Percentiles rank a stretch among this genome's conserved stretches.
phyloP scores from a whole-genome alignment of 768 basidiomycete genomes.

The Dictyophora rubrovolvata region DNA sequence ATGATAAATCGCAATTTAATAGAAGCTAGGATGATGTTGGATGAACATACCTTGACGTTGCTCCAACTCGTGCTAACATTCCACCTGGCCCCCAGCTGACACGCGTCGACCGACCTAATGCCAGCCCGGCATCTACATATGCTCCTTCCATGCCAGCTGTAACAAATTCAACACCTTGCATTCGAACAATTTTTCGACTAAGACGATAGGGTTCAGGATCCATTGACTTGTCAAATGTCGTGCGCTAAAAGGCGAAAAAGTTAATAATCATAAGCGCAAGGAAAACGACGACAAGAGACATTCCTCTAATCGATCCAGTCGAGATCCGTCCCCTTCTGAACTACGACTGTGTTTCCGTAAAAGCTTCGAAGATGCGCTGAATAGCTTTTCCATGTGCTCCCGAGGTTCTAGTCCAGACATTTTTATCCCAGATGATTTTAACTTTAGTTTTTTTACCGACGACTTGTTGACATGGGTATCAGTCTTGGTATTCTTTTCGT shows the following conservation, averaged over 20 bases:
- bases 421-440: constrained; percentile 48
- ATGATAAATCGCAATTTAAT: background rate
- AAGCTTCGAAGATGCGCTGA: constrained; percentile 24
- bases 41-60: constrained; percentile 10
- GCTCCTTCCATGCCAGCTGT: constrained; percentile 54
- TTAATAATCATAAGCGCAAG: background rate
- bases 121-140: constrained; percentile 72
- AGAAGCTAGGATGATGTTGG: background rate
- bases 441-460: background rate
- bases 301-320: constrained; percentile 46
- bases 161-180: constrained; percentile 57
- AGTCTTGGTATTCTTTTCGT: constrained; percentile 12
- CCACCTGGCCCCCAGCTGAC: constrained; percentile 87
- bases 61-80: constrained; percentile 67
- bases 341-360: constrained; percentile 70
- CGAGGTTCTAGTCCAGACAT: constrained; percentile 22
- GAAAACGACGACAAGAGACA: constrained; percentile 26
- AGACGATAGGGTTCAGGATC: constrained; percentile 60
- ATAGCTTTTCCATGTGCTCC: constrained; percentile 23
- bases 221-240: constrained; percentile 69
- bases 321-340: constrained; percentile 60
- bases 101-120: constrained; percentile 79
- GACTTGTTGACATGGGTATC: constrained; percentile 9
- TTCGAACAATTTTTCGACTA: constrained; percentile 71
- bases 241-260: constrained; percentile 35